Conservation (phyloP, 2,329 filamentous ascomycete species). For the Colletotrichum tanaceti region DNA sequence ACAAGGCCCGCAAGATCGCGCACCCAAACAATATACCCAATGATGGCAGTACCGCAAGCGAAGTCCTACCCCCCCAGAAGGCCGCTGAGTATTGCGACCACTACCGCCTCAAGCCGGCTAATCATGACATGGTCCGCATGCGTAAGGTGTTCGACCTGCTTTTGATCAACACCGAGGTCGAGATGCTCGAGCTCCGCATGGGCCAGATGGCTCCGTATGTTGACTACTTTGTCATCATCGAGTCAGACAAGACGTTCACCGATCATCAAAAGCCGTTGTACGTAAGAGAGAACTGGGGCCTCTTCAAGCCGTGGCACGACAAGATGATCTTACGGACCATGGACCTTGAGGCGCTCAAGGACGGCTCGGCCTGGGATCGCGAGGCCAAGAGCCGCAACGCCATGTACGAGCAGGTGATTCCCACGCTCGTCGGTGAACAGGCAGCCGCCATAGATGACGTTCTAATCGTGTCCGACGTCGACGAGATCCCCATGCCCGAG, state of each 20-base stretch:
- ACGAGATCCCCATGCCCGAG: slow-evolving; percentile 68
- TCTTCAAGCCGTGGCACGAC: slow-evolving; percentile 63
- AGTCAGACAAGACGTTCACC: slow-evolving; percentile 69
- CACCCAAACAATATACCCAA: background rate
- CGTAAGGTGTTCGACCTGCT: slow-evolving; percentile 71
- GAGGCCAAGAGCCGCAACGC: slow-evolving; percentile 67
- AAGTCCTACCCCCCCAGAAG: slow-evolving; percentile 28
- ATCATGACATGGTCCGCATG: slow-evolving; percentile 39
- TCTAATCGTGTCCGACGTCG: slow-evolving; percentile 69
- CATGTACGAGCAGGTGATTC: slow-evolving; percentile 68
- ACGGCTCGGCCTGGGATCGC: slow-evolving; percentile 57
- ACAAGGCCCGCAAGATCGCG: slow-evolving; percentile 26
- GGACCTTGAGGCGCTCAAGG: slow-evolving; percentile 32
- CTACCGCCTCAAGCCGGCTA: slow-evolving; percentile 54
- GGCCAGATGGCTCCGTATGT: slow-evolving; percentile 67
- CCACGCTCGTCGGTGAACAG: slow-evolving; percentile 55
- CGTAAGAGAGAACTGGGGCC: slow-evolving; percentile 63
- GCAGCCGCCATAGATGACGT: slow-evolving; percentile 63
- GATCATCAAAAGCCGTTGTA: slow-evolving; percentile 65
- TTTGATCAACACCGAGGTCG: slow-evolving; percentile 72
- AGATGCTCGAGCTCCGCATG: slow-evolving; percentile 74
- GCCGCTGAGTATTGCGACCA: slow-evolving; percentile 48
- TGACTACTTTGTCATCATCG: slow-evolving; percentile 74
- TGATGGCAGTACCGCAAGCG: slow-evolving; percentile 10
- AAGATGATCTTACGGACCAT: slow-evolving; percentile 68